Percentiles rank a stretch among this genome's conserved stretches.
phyloP scores from a whole-genome alignment of 1,284 basidiomycete genomes.

The Somion occarium region DNA sequence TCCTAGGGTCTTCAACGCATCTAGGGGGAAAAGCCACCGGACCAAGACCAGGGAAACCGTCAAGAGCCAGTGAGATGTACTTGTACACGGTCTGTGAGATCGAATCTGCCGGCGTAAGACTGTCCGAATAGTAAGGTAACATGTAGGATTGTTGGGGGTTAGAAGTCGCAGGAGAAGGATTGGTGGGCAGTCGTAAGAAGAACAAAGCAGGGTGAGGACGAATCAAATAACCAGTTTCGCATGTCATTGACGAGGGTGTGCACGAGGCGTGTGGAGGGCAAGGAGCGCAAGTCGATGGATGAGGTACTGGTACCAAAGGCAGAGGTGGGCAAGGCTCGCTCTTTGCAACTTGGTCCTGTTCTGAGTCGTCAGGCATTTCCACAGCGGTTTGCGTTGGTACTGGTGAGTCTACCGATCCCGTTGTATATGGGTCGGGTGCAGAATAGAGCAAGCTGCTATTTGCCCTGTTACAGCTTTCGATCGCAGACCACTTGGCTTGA shows the following conservation, averaged over 20 bases:
- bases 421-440: slow-evolving; percentile 26
- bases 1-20: slow-evolving; percentile 80
- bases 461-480: slow-evolving; percentile 56
- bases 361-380: neutral
- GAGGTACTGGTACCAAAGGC: slow-evolving; percentile 51
- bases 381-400: slow-evolving; percentile 14
- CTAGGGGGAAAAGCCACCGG: slow-evolving; percentile 75
- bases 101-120: slow-evolving; percentile 32
- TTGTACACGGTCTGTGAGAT: slow-evolving; percentile 20
- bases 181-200: slow-evolving; percentile 37
- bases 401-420: slow-evolving; percentile 16
- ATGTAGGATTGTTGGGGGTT: slow-evolving; percentile 12
- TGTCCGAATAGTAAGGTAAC: slow-evolving; percentile 8
- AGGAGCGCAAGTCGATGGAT: slow-evolving; percentile 71
- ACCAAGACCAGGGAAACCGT: slow-evolving; percentile 78
- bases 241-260: slow-evolving; percentile 56
- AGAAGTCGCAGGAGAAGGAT: slow-evolving; percentile 20
- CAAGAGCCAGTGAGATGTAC: slow-evolving; percentile 27
- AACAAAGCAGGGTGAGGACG: slow-evolving; percentile 58
- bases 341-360: slow-evolving; percentile 11
- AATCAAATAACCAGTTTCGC: slow-evolving; percentile 74
- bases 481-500: slow-evolving; percentile 38
- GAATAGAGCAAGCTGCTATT: slow-evolving; percentile 41
- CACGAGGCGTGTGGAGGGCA: slow-evolving; percentile 86
- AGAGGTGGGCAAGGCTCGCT: slow-evolving; percentile 46